These are phyloP conservation scores for Micractinium conductrix DNA, from an alignment of 139 green algal species.

Conservation along the genomic window DNA sequence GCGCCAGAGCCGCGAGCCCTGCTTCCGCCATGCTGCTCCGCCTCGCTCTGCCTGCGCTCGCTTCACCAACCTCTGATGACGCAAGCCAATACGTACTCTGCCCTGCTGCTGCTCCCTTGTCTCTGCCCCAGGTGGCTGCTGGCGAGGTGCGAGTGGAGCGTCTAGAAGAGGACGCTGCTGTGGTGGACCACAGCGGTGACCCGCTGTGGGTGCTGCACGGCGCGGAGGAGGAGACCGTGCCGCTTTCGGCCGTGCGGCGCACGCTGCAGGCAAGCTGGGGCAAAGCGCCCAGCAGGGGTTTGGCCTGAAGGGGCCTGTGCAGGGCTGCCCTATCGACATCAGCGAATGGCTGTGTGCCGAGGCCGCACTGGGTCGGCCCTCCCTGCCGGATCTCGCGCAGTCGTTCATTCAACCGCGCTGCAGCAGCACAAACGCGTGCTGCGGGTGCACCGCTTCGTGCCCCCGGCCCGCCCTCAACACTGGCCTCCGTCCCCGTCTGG, in stretches of 20 bases:
- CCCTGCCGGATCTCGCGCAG: too few species aligned
- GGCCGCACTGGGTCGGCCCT: too few species aligned
- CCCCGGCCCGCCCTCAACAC: too few species aligned
- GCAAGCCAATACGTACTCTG: not conserved
- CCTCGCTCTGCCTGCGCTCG: not conserved
- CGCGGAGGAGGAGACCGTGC: constrained; percentile 2
- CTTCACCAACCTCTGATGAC: not conserved
- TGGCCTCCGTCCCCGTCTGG: too few species aligned
- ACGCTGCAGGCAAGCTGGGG: not conserved
- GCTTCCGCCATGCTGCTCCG: too few species aligned
- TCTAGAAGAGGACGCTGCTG: not conserved
- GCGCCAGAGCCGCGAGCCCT: not conserved
- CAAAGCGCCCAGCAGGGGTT: too few species aligned
- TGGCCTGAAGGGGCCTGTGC: too few species aligned
- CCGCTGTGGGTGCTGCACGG: not conserved
- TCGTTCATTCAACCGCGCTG: too few species aligned
- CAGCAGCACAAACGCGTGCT: too few species aligned
- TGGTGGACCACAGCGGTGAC: not conserved
- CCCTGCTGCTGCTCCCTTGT: not conserved
- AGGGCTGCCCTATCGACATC: too few species aligned
- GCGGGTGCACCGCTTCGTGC: too few species aligned
- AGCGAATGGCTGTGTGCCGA: too few species aligned
- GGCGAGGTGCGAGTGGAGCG: not conserved
- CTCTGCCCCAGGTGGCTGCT: not conserved
- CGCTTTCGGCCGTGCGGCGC: not conserved